phyloP scores from a whole-genome alignment of 2,329 filamentous ascomycete genomes.

The Sporothrix mexicana region DNA sequence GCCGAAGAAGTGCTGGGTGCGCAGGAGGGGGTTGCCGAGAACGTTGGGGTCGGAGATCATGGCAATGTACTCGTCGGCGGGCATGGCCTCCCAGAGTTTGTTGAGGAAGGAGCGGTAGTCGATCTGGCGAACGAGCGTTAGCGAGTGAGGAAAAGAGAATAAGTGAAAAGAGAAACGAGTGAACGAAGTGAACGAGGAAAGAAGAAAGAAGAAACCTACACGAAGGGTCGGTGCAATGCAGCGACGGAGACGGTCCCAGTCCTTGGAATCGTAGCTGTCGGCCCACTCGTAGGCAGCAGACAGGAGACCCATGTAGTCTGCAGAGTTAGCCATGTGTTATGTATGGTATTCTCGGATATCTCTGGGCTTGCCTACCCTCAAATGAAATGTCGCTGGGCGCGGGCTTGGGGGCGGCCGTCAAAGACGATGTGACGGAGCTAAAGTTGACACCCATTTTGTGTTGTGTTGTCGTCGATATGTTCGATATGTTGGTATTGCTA shows the following conservation, averaged over 20 bases:
- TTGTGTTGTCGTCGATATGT: not conserved
- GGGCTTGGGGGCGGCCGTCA: slow-evolving; percentile 22
- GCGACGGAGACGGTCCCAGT: slow-evolving; percentile 64
- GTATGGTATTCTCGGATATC: no score
- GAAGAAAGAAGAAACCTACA: slow-evolving; percentile 42
- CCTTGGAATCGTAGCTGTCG: slow-evolving; percentile 69
- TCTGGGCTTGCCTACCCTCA: slow-evolving; percentile 36
- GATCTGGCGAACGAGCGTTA: slow-evolving; percentile 52
- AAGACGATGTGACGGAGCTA: slow-evolving; percentile 28
- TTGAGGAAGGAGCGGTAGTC: slow-evolving; percentile 72
- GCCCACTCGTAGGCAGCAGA: slow-evolving; percentile 65
- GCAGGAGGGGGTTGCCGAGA: slow-evolving; percentile 65
- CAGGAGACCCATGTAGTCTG: slow-evolving; percentile 58
- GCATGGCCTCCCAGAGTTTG: slow-evolving; percentile 66
- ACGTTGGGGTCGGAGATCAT: slow-evolving; percentile 64
- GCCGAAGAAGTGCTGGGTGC: slow-evolving; percentile 70
- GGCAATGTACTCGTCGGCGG: slow-evolving; percentile 63
- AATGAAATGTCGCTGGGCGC: slow-evolving; percentile 32
- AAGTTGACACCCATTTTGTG: slow-evolving; percentile 35
- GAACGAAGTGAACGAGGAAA: not conserved
- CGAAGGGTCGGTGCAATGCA: slow-evolving; percentile 67
- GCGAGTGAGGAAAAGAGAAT: not conserved
- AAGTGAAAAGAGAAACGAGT: not conserved
- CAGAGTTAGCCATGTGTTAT: no score
- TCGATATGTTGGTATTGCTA: no score